Evolutionary conservation across 1,139 yeast species (phyloP), one percentile per base, ranked within the genome.

Genomic region (Lodderomyces margitis): DNA sequence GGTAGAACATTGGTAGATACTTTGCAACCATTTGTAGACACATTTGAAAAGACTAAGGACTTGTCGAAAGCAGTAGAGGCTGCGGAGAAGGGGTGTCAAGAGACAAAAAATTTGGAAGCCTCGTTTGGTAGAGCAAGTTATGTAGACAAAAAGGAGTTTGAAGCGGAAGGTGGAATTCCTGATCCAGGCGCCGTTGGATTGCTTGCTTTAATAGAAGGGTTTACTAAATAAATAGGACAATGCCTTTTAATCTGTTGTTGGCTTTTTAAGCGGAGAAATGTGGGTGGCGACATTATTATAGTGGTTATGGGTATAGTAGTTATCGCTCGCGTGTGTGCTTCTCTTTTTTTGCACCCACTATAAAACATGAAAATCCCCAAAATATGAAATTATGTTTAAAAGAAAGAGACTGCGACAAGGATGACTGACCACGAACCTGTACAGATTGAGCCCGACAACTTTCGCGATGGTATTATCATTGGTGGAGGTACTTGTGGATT

Each of bases 181-280:
- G 98, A 91, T 56, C 97, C 98, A 2, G 98, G 98, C 52, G 97
- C 98, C 1, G 78, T 83, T 42, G 94, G 94, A 5, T 64, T 85
- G 12, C 81, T 83, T 39, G 87, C 84, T 20, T 68, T 83, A 43
- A 64, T 84, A 41, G 77, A 78, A 49, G 91, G 91, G 35, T 74
- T 70, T 46, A 46, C 47, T 15, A 47, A 47, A 15, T 28, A 15
- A 9, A 5, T 23, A 23, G 36, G 39, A 38, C 31, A 39, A 39
- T 36, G n/a, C n/a, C n/a, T n/a, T n/a, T n/a, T n/a, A n/a, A n/a
- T n/a, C n/a, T n/a, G n/a, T n/a, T n/a, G n/a, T n/a, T n/a, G n/a
- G n/a, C n/a, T n/a, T n/a, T n/a, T n/a, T n/a, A n/a, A n/a, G n/a
- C n/a, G n/a, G n/a, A n/a, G n/a, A n/a, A n/a, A n/a, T n/a, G n/a